These are phyloP conservation scores for Lactarius indigo DNA, from an alignment of 768 basidiomycete species.

Conservation along the genomic window DNA sequence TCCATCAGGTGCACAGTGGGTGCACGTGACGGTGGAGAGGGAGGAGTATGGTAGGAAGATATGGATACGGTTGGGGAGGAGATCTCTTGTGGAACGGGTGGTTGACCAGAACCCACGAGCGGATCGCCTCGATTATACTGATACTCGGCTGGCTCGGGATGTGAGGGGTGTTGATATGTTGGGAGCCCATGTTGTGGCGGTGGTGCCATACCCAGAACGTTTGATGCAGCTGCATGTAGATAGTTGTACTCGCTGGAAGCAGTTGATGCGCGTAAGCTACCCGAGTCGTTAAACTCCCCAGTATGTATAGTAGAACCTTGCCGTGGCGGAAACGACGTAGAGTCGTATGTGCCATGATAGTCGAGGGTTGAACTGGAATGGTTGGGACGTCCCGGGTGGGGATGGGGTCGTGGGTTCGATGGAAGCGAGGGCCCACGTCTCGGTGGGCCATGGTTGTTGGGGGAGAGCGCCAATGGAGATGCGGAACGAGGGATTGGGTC, in stretches of 20 bases:
- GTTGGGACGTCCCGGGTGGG: slow-evolving; percentile 5
- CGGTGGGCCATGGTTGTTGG: slow-evolving; percentile 28
- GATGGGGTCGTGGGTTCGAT: slow-evolving; percentile 36
- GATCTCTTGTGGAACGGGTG: slow-evolving; percentile 21
- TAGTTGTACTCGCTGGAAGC: slow-evolving; percentile 45
- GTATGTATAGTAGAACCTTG: slow-evolving; percentile 1
- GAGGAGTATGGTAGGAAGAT: slow-evolving; percentile 4
- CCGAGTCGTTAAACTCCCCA: slow-evolving; percentile 9
- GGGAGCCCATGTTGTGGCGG: slow-evolving; percentile 38
- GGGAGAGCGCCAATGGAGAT: slow-evolving; percentile 52
- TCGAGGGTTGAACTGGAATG: slow-evolving; percentile 6
- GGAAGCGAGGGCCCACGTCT: slow-evolving; percentile 27
- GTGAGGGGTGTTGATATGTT: slow-evolving; percentile 21
- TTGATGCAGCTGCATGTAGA: slow-evolving; percentile 72
- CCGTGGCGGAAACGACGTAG: not conserved
- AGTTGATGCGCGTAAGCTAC: not conserved
- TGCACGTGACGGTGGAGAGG: slow-evolving; percentile 13
- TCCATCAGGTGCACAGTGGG: slow-evolving; percentile 26
- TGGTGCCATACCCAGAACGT: slow-evolving; percentile 74
- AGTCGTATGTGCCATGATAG: slow-evolving; percentile 8
- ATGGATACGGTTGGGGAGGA: slow-evolving; percentile 1
- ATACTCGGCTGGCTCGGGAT: slow-evolving; percentile 6
- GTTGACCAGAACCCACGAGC: slow-evolving; percentile 10
- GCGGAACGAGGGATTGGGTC: slow-evolving; percentile 54
- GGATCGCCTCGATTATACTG: slow-evolving; percentile 16